phyloP scores from a whole-genome alignment of 768 basidiomycete species.

The Collybia mongolica region DNA sequence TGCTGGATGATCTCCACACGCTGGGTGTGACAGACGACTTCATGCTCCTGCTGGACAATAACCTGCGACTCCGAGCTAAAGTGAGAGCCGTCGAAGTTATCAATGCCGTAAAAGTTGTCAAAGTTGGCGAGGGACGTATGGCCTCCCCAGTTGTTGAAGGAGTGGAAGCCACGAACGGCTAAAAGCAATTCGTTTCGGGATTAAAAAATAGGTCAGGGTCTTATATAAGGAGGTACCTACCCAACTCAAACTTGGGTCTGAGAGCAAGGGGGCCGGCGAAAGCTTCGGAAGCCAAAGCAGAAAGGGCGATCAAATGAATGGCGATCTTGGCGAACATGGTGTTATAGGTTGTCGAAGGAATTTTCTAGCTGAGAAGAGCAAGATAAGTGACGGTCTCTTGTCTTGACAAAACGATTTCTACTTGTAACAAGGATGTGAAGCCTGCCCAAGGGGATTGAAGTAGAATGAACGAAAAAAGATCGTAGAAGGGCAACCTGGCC shows the following conservation, averaged over 20 bases:
- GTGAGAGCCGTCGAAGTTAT: slow-evolving; percentile 39
- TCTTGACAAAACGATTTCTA: slow-evolving; percentile 15
- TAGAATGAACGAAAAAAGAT: slow-evolving; percentile 29
- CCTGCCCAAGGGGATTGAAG: slow-evolving; percentile 22
- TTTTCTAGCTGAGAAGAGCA: slow-evolving; percentile 2
- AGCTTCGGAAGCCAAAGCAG: slow-evolving; percentile 27
- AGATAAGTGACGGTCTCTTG: not conserved
- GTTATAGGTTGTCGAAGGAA: slow-evolving; percentile 17
- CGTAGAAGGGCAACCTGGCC: slow-evolving; percentile 40
- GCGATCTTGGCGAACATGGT: slow-evolving; percentile 40
- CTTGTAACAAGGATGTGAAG: slow-evolving; percentile 28
- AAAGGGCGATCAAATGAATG: slow-evolving; percentile 26
- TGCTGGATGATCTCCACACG: slow-evolving; percentile 43
- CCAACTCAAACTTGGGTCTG: slow-evolving; percentile 21
- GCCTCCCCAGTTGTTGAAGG: slow-evolving; percentile 39
- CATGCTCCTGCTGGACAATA: slow-evolving; percentile 30
- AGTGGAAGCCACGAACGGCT: slow-evolving; percentile 14
- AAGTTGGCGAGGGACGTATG: slow-evolving; percentile 34
- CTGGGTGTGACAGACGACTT: slow-evolving; percentile 38
- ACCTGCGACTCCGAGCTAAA: slow-evolving; percentile 22
- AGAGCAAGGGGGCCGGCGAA: slow-evolving; percentile 29
- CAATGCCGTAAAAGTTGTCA: slow-evolving; percentile 44
- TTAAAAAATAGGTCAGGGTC: not conserved
- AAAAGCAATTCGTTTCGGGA: not conserved
- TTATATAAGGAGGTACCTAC: slow-evolving; percentile 13